Evolutionary conservation across 2,329 filamentous ascomycete species (phyloP).

Genomic region (Oidium heveae): DNA sequence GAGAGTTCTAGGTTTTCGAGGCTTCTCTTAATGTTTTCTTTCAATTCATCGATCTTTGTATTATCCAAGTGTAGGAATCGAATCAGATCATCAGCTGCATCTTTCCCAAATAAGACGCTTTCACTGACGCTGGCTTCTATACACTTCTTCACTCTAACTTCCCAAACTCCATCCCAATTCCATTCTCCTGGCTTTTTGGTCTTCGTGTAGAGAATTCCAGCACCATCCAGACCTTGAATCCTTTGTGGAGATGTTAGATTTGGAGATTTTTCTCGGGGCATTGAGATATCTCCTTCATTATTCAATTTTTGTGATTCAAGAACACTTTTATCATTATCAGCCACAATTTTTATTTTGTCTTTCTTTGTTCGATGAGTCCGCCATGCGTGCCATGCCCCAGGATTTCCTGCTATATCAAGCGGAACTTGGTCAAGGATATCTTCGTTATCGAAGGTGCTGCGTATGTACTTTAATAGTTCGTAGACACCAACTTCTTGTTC

Average conservation of each 20-base stretch:
- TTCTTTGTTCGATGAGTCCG: constrained; percentile 35
- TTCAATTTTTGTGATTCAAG: neutral
- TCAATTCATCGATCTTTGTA: constrained; percentile 29
- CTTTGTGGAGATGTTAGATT: neutral
- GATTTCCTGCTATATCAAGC: constrained; percentile 62
- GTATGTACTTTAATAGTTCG: constrained; percentile 56
- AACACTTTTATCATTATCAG: neutral
- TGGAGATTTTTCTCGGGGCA: neutral
- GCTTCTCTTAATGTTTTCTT: constrained; percentile 27
- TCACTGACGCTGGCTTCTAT: constrained; percentile 59
- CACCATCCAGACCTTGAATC: neutral
- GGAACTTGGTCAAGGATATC: constrained; percentile 54
- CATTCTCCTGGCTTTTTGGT: constrained; percentile 45
- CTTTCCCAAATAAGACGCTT: constrained; percentile 46
- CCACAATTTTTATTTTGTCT: constrained; percentile 16
- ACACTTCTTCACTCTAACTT: constrained; percentile 60
- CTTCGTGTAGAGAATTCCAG: neutral
- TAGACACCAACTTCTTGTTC: constrained; percentile 22
- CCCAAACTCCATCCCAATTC: constrained; percentile 98
- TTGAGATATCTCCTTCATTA: neutral
- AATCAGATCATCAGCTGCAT: constrained; percentile 43
- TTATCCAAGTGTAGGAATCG: constrained; percentile 40
- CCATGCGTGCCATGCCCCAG: constrained; percentile 89
- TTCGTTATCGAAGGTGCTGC: constrained; percentile 57
- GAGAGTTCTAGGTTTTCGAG: constrained; percentile 13